Percentiles rank a stretch among this genome's conserved stretches.
Evolutionary conservation across 495 filamentous ascomycete genomes (phyloP).

Genomic region (Saxispiralis lemnorum): DNA sequence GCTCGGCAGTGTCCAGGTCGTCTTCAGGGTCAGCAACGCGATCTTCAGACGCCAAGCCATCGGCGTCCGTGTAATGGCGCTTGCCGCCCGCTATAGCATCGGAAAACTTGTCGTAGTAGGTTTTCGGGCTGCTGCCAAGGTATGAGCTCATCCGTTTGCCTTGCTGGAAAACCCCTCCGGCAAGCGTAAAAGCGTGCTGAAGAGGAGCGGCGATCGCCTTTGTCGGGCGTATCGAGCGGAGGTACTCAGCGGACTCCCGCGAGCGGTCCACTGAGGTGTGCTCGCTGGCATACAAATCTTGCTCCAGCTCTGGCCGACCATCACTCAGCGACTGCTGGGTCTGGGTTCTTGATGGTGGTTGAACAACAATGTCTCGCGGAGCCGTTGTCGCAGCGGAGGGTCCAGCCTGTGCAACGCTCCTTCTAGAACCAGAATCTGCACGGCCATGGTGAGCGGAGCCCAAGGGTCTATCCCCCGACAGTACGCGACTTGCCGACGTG

Average conservation of each 20-base stretch:
- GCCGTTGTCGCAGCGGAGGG: too few relatives aligned
- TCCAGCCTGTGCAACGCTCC: too few relatives aligned
- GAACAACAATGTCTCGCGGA: neutral
- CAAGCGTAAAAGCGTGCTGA: conserved; percentile 70
- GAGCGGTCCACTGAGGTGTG: too few relatives aligned
- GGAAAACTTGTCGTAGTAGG: conserved; percentile 90
- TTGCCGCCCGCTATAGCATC: conserved; percentile 91
- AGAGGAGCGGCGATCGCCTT: conserved; percentile 43
- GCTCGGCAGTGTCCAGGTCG: conserved; percentile 41
- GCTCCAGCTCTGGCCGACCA: neutral
- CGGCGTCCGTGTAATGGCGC: conserved; percentile 67
- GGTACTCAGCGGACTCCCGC: too few relatives aligned
- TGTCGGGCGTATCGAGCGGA: conserved; percentile 27
- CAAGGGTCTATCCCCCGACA: conserved; percentile 75
- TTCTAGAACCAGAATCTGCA: too few relatives aligned
- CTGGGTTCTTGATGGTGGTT: conserved; percentile 2
- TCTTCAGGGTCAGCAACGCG: conserved; percentile 45
- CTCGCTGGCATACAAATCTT: too few relatives aligned
- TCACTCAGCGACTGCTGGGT: neutral
- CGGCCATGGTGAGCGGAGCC: conserved; percentile 37
- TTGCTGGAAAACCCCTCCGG: conserved; percentile 61
- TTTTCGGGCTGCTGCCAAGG: conserved; percentile 85
- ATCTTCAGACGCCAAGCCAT: conserved; percentile 48
- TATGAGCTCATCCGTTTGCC: conserved; percentile 69
- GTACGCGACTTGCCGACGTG: conserved; percentile 70